Conservation (phyloP, 306 rosid species). For the Astragalus glycyphyllos region DNA sequence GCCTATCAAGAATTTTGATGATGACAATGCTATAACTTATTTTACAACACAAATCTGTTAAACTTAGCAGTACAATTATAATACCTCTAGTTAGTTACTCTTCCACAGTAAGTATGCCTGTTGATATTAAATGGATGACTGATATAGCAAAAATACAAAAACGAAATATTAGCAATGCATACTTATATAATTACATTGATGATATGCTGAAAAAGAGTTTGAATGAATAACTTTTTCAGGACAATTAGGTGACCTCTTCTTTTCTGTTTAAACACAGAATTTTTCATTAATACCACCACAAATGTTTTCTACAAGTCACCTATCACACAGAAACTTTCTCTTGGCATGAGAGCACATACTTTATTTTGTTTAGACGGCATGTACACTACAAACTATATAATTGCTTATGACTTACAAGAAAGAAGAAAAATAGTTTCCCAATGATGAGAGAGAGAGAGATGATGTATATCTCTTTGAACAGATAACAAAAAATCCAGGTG, state of each 20-base stretch:
- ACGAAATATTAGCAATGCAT: conserved; percentile 26
- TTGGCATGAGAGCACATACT: conserved; percentile 8
- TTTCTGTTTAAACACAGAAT: neutral
- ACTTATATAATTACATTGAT: neutral
- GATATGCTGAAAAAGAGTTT: neutral
- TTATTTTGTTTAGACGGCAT: neutral
- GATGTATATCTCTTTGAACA: conserved; percentile 4
- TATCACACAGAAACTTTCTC: neutral
- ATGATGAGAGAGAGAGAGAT: conserved; percentile 12
- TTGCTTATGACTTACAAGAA: neutral
- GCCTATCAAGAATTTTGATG: neutral
- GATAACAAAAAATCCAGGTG: neutral
- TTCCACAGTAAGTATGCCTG: conserved; percentile 34
- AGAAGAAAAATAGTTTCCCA: neutral
- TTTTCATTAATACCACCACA: conserved; percentile 8
- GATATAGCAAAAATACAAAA: conserved; percentile 33
- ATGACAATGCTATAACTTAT: neutral
- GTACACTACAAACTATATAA: neutral
- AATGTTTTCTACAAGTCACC: conserved; percentile 9
- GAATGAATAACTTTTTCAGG: conserved; percentile 6
- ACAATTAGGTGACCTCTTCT: neutral
- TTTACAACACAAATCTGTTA: conserved; percentile 7
- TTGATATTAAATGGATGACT: conserved; percentile 35
- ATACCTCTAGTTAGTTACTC: conserved; percentile 31
- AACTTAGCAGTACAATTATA: conserved; percentile 25